phyloP scores from a whole-genome alignment of 1,284 basidiomycete genomes.

The Microbotryum saponariae region DNA sequence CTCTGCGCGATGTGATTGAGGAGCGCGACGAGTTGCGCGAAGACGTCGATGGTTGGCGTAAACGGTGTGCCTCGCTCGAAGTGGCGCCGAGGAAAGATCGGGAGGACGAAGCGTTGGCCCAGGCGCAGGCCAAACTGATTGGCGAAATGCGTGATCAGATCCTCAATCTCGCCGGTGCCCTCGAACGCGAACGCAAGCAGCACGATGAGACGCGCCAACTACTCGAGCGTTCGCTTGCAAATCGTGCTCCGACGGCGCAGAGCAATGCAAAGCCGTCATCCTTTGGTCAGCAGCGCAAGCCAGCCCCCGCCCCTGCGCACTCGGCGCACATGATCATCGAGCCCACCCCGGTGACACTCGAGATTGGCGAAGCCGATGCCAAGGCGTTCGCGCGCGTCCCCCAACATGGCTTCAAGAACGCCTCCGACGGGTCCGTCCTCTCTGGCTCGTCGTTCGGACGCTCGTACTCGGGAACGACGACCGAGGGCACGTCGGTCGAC shows the following conservation, averaged over 20 bases:
- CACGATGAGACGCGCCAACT: conserved; percentile 24
- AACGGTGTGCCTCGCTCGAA: conserved; percentile 31
- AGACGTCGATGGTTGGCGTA: conserved; percentile 36
- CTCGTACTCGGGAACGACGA: conserved; percentile 32
- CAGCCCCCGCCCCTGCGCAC: conserved; percentile 3
- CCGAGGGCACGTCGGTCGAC: conserved; percentile 35
- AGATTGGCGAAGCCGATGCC: not conserved
- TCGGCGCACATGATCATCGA: conserved; percentile 6
- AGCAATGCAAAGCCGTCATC: not conserved
- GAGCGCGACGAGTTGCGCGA: conserved; percentile 35
- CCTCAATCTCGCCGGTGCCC: conserved; percentile 33
- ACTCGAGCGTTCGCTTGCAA: conserved; percentile 22
- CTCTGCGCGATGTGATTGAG: conserved; percentile 28
- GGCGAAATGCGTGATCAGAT: conserved; percentile 38
- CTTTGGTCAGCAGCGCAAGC: not conserved
- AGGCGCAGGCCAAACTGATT: conserved; percentile 37
- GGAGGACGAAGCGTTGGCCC: conserved; percentile 32
- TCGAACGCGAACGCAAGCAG: conserved; percentile 35
- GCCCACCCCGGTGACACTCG: conserved; percentile 2
- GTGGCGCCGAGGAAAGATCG: conserved; percentile 24
- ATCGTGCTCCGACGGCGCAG: conserved; percentile 10
- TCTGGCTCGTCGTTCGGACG: conserved; percentile 30
- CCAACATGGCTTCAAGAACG: conserved; percentile 18
- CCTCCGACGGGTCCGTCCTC: conserved; percentile 30
- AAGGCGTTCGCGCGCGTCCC: not conserved